Percentiles rank a stretch among this genome's conserved stretches.
Conservation (phyloP, 1,284 basidiomycete species). For the Ceratobasidium sp. region DNA sequence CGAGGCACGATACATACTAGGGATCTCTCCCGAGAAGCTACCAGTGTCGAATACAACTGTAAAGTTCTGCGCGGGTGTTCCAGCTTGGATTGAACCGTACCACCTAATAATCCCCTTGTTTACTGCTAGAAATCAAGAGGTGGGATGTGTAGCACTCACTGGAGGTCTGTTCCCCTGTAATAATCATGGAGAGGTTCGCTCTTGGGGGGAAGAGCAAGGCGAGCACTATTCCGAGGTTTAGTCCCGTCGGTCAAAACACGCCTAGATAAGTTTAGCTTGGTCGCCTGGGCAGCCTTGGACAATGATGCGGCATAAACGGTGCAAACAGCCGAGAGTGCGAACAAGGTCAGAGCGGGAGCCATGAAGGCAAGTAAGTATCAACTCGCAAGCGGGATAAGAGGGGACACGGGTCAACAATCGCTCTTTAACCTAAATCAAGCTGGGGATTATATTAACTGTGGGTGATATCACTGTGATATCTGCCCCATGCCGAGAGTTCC, state of each 20-base stretch:
- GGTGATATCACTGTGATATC: no score
- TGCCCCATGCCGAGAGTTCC: neutral
- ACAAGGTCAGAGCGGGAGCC: slow-evolving; percentile 6
- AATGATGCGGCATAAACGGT: neutral
- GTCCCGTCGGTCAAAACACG: slow-evolving; percentile 16
- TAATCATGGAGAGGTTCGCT: slow-evolving; percentile 59
- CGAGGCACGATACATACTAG: slow-evolving; percentile 37
- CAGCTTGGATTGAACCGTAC: slow-evolving; percentile 50
- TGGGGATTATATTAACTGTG: no score
- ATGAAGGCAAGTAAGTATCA: neutral
- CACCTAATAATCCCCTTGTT: slow-evolving; percentile 51
- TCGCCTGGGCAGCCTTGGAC: neutral
- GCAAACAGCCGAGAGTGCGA: slow-evolving; percentile 16
- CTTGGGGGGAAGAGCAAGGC: slow-evolving; percentile 57
- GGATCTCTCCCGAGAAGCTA: slow-evolving; percentile 25
- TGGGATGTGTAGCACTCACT: neutral
- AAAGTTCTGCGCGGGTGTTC: slow-evolving; percentile 49
- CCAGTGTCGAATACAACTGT: slow-evolving; percentile 51
- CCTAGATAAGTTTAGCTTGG: slow-evolving; percentile 17
- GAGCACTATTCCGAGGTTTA: neutral
- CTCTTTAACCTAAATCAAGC: slow-evolving; percentile 3
- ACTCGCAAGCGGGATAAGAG: neutral
- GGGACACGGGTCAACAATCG: neutral
- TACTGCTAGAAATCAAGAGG: no score
- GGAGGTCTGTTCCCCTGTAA: slow-evolving; percentile 32